Percentiles rank a stretch among this genome's conserved stretches.
These are phyloP conservation scores for Lactarius tabidus DNA, from an alignment of 768 basidiomycete genomes.

Conservation along the genomic window DNA sequence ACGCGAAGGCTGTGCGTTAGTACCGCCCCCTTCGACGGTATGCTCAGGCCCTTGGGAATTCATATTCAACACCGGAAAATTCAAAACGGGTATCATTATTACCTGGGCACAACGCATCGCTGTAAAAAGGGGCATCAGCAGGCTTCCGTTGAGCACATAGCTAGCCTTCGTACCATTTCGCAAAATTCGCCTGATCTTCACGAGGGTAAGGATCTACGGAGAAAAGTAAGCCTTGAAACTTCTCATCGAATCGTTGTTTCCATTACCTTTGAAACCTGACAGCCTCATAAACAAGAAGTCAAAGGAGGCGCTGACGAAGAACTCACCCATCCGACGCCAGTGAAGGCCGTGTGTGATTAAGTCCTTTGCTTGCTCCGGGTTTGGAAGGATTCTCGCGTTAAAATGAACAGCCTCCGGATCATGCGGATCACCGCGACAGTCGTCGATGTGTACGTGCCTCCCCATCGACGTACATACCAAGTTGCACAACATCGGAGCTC, in stretches of 20 bases:
- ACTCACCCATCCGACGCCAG: slow-evolving; percentile 53
- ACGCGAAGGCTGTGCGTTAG: slow-evolving; percentile 44
- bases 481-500: slow-evolving; percentile 62
- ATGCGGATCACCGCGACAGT: slow-evolving; percentile 37
- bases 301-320: no score
- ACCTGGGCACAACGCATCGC: slow-evolving; percentile 53
- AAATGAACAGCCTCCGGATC: no score
- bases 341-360: no score
- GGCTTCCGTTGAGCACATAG: no score
- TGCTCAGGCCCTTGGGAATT: slow-evolving; percentile 47
- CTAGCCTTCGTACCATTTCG: no score
- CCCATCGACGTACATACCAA: slow-evolving; percentile 56
- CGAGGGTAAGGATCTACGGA: slow-evolving; percentile 44
- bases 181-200: slow-evolving; percentile 32
- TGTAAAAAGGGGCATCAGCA: slow-evolving; percentile 19
- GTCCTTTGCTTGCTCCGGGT: no score
- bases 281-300: no score
- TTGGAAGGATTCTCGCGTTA: no score
- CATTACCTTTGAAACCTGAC: no score
- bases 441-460: slow-evolving; percentile 54
- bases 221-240: no score
- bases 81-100: neutral
- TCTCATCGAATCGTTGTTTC: no score
- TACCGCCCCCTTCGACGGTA: slow-evolving; percentile 28
- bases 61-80: neutral